Percentiles rank a stretch among this genome's conserved stretches.
Conservation (phyloP, 2,329 filamentous ascomycete species). For the Leptoxyphium fumago region DNA sequence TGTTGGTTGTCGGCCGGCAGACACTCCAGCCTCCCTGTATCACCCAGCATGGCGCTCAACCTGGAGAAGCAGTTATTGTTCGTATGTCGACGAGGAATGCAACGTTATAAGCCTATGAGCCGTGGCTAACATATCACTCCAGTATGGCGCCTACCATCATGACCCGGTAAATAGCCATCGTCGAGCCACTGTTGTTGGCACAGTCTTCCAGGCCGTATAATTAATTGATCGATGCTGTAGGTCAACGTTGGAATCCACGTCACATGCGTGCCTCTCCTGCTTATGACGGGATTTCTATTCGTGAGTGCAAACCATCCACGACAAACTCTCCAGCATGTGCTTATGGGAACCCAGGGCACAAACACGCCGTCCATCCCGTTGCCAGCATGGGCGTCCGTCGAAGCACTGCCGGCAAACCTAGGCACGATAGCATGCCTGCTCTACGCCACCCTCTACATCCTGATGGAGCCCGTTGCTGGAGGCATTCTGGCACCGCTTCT, state of each 20-base stretch:
- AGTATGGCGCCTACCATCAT: constrained; percentile 79
- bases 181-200: not conserved
- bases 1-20: no score
- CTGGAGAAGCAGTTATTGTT: constrained; percentile 72
- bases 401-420: constrained; percentile 44
- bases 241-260: constrained; percentile 69
- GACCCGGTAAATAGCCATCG: constrained; percentile 38
- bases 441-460: constrained; percentile 69
- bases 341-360: constrained; percentile 31
- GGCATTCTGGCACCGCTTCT: constrained; percentile 61
- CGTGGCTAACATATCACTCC: constrained; percentile 5
- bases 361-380: constrained; percentile 41
- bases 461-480: constrained; percentile 89
- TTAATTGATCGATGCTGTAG: constrained; percentile 24
- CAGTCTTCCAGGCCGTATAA: constrained; percentile 6
- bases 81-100: constrained; percentile 38
- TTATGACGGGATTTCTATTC: constrained; percentile 56
- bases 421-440: constrained; percentile 43
- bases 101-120: not conserved
- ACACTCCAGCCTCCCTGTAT: no score
- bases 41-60: constrained; percentile 42
- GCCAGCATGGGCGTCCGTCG: constrained; percentile 38
- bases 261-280: constrained; percentile 60
- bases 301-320: constrained; percentile 35
- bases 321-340: not conserved